Percentiles rank a stretch among this genome's conserved stretches.
Evolutionary conservation across 768 basidiomycete species (phyloP).

Genomic region (Gloeophyllum trabeum): DNA sequence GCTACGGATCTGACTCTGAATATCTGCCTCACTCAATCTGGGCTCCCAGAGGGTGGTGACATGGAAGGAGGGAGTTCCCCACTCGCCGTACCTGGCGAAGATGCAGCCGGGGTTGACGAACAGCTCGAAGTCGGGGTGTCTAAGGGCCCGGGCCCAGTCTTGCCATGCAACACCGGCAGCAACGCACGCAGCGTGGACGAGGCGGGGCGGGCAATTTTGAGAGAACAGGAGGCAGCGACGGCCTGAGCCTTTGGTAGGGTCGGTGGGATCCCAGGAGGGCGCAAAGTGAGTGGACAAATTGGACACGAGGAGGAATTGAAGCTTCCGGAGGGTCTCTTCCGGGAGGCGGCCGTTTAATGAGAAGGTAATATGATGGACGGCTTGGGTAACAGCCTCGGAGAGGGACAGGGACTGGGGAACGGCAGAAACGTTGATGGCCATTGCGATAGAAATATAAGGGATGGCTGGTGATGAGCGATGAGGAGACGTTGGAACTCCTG

Average conservation of each 20-base stretch:
- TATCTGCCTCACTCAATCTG: constrained; percentile 6
- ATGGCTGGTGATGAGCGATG: constrained; percentile 11
- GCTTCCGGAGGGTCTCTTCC: constrained; percentile 51
- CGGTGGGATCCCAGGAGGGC: constrained; percentile 49
- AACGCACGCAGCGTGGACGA: constrained; percentile 61
- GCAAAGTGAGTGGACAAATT: constrained; percentile 64
- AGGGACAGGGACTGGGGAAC: constrained; percentile 30
- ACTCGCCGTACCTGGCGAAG: constrained; percentile 46
- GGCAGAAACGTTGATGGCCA: constrained; percentile 26
- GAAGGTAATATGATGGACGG: constrained; percentile 62
- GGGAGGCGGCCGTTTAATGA: constrained; percentile 48
- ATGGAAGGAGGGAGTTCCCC: constrained; percentile 22
- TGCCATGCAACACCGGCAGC: constrained; percentile 68
- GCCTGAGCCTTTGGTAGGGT: constrained; percentile 58
- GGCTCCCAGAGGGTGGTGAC: constrained; percentile 45
- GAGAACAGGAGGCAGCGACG: constrained; percentile 69
- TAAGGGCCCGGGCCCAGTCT: constrained; percentile 65
- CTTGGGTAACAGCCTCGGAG: constrained; percentile 60
- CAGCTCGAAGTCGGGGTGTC: constrained; percentile 64
- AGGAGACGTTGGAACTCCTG: constrained; percentile 12
- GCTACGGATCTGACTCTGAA: constrained; percentile 11
- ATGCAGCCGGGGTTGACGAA: constrained; percentile 76
- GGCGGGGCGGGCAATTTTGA: constrained; percentile 57
- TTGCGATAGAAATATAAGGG: constrained; percentile 10
- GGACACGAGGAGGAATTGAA: constrained; percentile 61